phyloP scores from a whole-genome alignment of 2,329 filamentous ascomycete genomes.

The Dothideomycetidae sp. region DNA sequence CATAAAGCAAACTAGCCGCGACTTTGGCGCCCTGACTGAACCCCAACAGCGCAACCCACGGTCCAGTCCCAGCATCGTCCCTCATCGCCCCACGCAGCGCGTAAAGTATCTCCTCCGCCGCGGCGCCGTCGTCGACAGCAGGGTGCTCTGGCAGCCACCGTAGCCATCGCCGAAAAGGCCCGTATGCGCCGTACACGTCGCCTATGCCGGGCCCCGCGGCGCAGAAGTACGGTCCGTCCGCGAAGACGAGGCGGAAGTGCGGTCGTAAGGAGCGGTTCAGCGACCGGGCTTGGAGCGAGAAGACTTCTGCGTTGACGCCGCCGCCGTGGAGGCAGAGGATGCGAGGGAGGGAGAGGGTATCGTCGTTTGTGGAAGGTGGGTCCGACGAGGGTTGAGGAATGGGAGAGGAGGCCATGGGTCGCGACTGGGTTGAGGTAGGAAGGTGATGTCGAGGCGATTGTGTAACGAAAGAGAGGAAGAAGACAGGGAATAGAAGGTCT shows the following conservation, averaged over 20 bases:
- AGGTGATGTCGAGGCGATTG: too few relatives aligned
- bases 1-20: conserved; percentile 32
- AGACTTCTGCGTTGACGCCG: conserved; percentile 57
- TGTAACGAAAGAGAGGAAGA: too few relatives aligned
- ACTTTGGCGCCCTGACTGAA: conserved; percentile 39
- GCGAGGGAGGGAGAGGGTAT: conserved; percentile 35
- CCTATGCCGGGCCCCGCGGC: conserved; percentile 47
- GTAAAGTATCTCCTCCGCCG: conserved; percentile 34
- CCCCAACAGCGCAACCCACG: conserved; percentile 37
- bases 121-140: conserved; percentile 36
- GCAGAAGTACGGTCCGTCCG: conserved; percentile 53
- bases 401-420: too few relatives aligned
- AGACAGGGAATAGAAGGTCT: too few relatives aligned
- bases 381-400: conserved; percentile 1
- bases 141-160: conserved; percentile 47
- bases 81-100: conserved; percentile 31
- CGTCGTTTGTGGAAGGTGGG: conserved; percentile 3
- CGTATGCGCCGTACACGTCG: conserved; percentile 49
- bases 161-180: conserved; percentile 51
- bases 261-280: conserved; percentile 36
- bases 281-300: conserved; percentile 51
- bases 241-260: conserved; percentile 57
- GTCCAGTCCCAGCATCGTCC: conserved; percentile 30
- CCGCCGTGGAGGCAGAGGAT: conserved; percentile 73
- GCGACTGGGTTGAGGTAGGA: too few relatives aligned